phyloP scores from a whole-genome alignment of 1,284 basidiomycete genomes.

The Phylloboletellus chloephorus region DNA sequence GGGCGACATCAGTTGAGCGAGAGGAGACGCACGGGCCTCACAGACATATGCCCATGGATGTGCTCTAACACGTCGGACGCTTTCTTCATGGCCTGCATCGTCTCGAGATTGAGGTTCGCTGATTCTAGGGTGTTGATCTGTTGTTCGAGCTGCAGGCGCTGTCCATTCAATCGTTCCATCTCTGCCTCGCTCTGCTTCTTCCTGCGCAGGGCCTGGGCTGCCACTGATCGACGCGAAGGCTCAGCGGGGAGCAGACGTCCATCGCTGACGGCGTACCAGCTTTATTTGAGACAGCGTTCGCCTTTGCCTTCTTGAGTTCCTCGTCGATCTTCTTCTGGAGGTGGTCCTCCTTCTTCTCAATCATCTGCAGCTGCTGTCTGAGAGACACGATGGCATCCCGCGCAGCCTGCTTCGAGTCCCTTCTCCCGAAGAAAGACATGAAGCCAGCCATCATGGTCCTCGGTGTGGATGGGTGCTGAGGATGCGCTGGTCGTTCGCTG shows the following conservation, averaged over 20 bases:
- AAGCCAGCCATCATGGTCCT: conserved; percentile 73
- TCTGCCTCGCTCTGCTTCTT: conserved; percentile 92
- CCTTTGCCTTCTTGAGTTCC: conserved; percentile 86
- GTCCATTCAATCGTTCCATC: conserved; percentile 83
- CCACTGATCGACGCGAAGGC: conserved; percentile 31
- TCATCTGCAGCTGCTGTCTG: conserved; percentile 87
- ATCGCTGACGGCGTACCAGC: conserved; percentile 55
- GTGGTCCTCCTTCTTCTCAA: conserved; percentile 99
- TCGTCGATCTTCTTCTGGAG: conserved; percentile 97
- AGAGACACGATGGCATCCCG: conserved; percentile 85
- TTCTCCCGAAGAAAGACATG: conserved; percentile 80
- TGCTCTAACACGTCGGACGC: conserved; percentile 87
- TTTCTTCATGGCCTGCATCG: conserved; percentile 97
- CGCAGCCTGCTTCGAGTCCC: conserved; percentile 74
- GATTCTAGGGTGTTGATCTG: conserved; percentile 98
- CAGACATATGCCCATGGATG: conserved; percentile 90
- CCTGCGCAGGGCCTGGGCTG: conserved; percentile 86
- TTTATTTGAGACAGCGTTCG: conserved; percentile 94
- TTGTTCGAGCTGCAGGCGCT: conserved; percentile 89
- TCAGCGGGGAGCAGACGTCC: conserved; percentile 10
- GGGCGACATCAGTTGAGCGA: conserved; percentile 2
- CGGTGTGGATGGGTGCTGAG: conserved; percentile 4
- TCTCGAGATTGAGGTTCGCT: conserved; percentile 98
- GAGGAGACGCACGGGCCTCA: conserved; percentile 20
- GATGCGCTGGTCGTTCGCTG: conserved; percentile 4